Conservation (phyloP, 371 early-diverging fungal species). For the Syncephalis fuscata region DNA sequence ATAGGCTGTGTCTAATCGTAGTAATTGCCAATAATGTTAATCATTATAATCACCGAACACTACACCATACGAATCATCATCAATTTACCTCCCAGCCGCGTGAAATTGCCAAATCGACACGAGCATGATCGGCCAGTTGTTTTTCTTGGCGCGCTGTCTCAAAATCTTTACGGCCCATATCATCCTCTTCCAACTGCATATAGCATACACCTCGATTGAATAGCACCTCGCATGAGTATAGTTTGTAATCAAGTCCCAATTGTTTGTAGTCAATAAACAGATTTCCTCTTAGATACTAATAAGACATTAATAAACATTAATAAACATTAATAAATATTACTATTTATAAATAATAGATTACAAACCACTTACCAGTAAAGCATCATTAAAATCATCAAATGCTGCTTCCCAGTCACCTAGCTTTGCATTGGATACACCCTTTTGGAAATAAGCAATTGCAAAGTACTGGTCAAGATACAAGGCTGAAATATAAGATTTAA, state of each 20-base stretch:
- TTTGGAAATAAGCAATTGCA: slow-evolving; percentile 83
- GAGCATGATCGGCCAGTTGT: slow-evolving; percentile 51
- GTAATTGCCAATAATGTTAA: background rate
- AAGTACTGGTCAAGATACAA: slow-evolving; percentile 69
- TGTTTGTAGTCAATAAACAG: slow-evolving; percentile 87
- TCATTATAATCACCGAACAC: no score
- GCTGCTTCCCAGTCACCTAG: slow-evolving; percentile 49
- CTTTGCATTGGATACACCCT: slow-evolving; percentile 69
- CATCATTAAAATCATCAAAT: slow-evolving; percentile 31
- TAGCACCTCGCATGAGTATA: slow-evolving; percentile 72
- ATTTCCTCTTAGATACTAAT: slow-evolving; percentile 73
- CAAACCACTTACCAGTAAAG: slow-evolving; percentile 26
- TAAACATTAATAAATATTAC: background rate
- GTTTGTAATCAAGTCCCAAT: slow-evolving; percentile 72
- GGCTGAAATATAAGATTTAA: slow-evolving; percentile 40
- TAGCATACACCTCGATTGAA: slow-evolving; percentile 83
- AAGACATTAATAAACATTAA: background rate
- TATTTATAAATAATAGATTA: background rate
- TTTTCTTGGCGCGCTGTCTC: slow-evolving; percentile 48
- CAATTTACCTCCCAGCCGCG: slow-evolving; percentile 11
- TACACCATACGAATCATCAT: background rate
- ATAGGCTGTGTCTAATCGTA: slow-evolving; percentile 20
- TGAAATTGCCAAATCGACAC: slow-evolving; percentile 50
- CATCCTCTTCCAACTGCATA: slow-evolving; percentile 52
- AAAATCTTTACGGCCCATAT: slow-evolving; percentile 58